phyloP scores from a whole-genome alignment of 1,284 basidiomycete species.

The Ganoderma leucocontextum region DNA sequence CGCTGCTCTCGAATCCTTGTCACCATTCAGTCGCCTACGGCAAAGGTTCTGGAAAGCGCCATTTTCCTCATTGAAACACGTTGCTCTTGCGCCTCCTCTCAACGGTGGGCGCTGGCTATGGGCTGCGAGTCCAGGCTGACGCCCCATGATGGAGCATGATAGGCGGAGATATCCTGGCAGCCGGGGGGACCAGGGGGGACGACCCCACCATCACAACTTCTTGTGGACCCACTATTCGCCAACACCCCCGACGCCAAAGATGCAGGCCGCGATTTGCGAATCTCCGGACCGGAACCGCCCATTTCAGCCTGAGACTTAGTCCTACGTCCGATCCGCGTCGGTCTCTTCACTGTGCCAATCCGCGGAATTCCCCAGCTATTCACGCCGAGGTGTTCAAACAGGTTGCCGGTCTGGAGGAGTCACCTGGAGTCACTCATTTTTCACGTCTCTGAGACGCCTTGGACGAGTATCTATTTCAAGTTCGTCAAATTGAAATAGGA shows the following conservation, averaged over 20 bases:
- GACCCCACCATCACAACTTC: no score
- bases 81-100: neutral
- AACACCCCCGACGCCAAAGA: neutral
- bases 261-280: slow-evolving; percentile 5
- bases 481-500: neutral
- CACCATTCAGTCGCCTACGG: neutral
- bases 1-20: neutral
- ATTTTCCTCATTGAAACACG: neutral
- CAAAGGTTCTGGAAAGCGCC: neutral
- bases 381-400: slow-evolving; percentile 6
- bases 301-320: neutral
- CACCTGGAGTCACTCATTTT: neutral
- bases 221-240: slow-evolving; percentile 5
- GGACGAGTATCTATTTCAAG: neutral
- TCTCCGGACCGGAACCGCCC: slow-evolving; percentile 10
- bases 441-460: neutral
- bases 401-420: slow-evolving; percentile 9
- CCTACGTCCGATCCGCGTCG: slow-evolving; percentile 9
- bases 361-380: neutral
- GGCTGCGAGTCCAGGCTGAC: neutral
- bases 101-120: neutral
- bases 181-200: no score
- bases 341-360: slow-evolving; percentile 4
- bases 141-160: slow-evolving; percentile 6
- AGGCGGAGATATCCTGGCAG: slow-evolving; percentile 16